Base-by-base conservation (phyloP, 139 green algal genomes). In the Edaphochlamys debaryana region DNA sequence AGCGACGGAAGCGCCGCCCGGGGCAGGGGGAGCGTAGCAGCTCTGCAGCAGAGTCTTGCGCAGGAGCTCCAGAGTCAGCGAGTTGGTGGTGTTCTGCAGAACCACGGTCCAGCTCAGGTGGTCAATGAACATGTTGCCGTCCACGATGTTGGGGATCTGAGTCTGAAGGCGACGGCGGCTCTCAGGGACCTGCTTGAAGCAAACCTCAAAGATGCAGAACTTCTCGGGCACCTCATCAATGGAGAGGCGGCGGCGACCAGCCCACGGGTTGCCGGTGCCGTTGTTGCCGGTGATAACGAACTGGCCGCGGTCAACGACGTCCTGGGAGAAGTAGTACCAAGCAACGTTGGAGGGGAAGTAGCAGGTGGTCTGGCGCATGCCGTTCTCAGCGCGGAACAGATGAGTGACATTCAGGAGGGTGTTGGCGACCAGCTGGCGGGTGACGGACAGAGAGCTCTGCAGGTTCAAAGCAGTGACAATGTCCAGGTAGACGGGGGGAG, bases 311-410 rank as follows among this genome's bases (percentile, higher is more conserved):
- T n/a, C n/a, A n/a, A n/a, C n/a, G n/a, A n/a, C n/a, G n/a, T n/a
- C n/a, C n/a, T n/a, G n/a, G n/a, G n/a, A n/a, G n/a, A 82, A 73
- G 42, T 74, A 63, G 20, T 23, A 23, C 76, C 76, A 82, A 40
- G 76, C 76, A 17, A 40, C 13, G 76, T 82, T 82, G 76, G 41
- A 67, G 42, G 76, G 76, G 76, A 82, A 82, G 45, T 67, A 82
- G 63, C 76, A 82, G 20, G 60, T 74, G 23, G 76, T 82, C 42
- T 52, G 42, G 23, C 42, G 27, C 32, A 82, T 62, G 32, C 32
- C 63, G 63, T 82, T 73, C n/a, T 15, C 19, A 20, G 1, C 2
- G 41, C 32, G 20, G n/a, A n/a, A n/a, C n/a, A n/a, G n/a, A n/a
- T n/a, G n/a, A n/a, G 76, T 82, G 42, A 82, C 37, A 42, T 66